Percentiles rank a stretch among this genome's conserved stretches.
Conservation (phyloP, 208 protist species). For the Acanthamoeba healyi region DNA sequence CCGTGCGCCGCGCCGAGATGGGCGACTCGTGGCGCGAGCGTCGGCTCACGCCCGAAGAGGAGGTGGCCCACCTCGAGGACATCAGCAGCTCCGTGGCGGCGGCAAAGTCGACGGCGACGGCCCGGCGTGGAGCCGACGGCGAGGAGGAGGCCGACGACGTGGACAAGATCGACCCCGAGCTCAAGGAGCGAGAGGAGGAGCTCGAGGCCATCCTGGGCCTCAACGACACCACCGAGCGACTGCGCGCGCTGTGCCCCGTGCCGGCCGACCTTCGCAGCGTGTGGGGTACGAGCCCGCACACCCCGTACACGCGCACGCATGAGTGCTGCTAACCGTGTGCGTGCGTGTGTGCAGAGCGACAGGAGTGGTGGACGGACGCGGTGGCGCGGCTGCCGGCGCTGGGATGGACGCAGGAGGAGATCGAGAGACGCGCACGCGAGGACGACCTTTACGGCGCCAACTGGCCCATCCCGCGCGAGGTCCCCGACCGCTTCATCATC, state of each 20-base stretch:
- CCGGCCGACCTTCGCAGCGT: not conserved
- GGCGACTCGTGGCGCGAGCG: slow-evolving; percentile 11
- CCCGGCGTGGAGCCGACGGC: not conserved
- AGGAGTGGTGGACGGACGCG: slow-evolving; percentile 8
- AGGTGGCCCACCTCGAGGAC: slow-evolving; percentile 2
- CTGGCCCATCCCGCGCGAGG: slow-evolving; percentile 1
- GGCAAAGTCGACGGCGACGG: not conserved
- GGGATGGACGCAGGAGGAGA: not conserved
- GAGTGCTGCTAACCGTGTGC: not conserved
- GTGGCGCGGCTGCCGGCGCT: not conserved
- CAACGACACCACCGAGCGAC: not conserved
- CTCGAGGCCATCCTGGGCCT: slow-evolving; percentile 1
- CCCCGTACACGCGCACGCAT: not conserved
- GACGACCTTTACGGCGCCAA: not conserved
- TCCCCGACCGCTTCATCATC: not conserved
- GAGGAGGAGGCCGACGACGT: not conserved
- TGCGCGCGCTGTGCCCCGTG: slow-evolving; percentile 5
- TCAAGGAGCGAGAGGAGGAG: not conserved
- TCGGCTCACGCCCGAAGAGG: not conserved
- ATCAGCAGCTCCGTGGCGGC: not conserved
- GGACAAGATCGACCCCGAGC: not conserved
- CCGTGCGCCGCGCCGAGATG: not conserved
- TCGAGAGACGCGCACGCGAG: not conserved
- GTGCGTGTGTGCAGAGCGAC: not conserved
- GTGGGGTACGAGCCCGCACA: not conserved